These are phyloP conservation scores for Balamuthia mandrillaris DNA, from an alignment of 208 protist genomes.

Conservation along the genomic window DNA sequence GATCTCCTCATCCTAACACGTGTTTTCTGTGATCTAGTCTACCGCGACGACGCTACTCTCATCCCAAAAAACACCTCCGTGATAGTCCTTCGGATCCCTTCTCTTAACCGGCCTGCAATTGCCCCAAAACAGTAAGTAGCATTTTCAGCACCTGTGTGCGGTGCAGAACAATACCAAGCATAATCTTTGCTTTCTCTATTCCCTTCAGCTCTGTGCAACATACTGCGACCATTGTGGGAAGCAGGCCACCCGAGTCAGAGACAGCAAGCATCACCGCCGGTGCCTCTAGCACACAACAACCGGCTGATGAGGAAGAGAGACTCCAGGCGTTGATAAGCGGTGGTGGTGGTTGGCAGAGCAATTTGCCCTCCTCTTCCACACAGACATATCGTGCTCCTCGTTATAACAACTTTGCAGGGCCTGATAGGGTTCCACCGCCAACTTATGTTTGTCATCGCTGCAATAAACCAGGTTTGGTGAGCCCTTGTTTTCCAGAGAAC, in stretches of 20 bases:
- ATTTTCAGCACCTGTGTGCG: background rate
- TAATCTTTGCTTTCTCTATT: too few species aligned
- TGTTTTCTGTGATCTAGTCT: constrained; percentile 34
- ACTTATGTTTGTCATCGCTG: constrained; percentile 61
- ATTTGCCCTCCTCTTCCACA: background rate
- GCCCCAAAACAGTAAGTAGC: background rate
- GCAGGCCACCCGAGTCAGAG: background rate
- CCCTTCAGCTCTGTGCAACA: too few species aligned
- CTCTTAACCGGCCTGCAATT: background rate
- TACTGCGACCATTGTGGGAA: background rate
- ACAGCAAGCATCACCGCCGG: background rate
- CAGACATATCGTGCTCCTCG: background rate
- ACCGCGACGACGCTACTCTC: constrained; percentile 53
- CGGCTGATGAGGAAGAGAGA: background rate
- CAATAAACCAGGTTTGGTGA: constrained; percentile 34
- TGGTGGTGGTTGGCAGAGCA: background rate
- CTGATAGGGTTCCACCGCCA: constrained; percentile 29
- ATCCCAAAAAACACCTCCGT: constrained; percentile 71
- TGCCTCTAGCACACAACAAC: background rate
- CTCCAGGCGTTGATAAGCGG: background rate
- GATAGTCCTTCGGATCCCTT: constrained; percentile 54
- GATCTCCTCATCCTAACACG: background rate
- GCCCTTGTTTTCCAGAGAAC: background rate
- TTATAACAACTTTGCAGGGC: background rate
- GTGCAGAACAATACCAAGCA: too few species aligned